phyloP scores from a whole-genome alignment of 805 yeast species.

The Saccharomycopsis sp. region DNA sequence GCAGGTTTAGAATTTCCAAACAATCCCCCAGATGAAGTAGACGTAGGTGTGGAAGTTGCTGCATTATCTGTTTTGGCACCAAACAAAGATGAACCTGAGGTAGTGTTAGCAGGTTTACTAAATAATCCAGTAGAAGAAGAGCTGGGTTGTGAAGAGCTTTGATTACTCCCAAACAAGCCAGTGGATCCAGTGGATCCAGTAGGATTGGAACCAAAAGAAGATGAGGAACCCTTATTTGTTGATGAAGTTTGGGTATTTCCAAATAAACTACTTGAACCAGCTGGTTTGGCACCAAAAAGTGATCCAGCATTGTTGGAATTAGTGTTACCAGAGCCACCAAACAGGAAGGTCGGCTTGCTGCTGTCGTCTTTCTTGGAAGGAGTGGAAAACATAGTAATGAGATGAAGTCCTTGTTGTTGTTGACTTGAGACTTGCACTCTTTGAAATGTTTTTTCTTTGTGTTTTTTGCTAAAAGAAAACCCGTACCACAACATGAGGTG shows the following conservation, averaged over 20 bases:
- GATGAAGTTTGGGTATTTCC: background rate
- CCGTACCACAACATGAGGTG: no score
- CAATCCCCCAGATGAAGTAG: conserved; percentile 22
- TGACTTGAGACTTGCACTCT: no score
- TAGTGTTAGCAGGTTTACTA: conserved; percentile 12
- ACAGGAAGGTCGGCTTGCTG: no score
- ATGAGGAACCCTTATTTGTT: no score
- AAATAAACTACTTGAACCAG: background rate
- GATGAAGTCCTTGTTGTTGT: no score
- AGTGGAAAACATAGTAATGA: no score
- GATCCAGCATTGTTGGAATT: background rate
- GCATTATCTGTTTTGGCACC: background rate
- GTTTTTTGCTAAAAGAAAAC: no score
- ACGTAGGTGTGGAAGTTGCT: background rate
- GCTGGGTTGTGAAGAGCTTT: no score
- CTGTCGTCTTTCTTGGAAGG: no score
- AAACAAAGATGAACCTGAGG: background rate
- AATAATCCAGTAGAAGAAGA: background rate
- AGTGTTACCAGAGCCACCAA: background rate
- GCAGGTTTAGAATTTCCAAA: conserved; percentile 21
- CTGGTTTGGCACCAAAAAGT: background rate
- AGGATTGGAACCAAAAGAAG: no score
- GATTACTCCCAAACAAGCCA: conserved; percentile 1
- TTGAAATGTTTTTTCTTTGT: no score
- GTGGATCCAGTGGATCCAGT: background rate